Evolutionary conservation across 148 eudicot species (phyloP).

Genomic region (Rhododendron kiyosumense): DNA sequence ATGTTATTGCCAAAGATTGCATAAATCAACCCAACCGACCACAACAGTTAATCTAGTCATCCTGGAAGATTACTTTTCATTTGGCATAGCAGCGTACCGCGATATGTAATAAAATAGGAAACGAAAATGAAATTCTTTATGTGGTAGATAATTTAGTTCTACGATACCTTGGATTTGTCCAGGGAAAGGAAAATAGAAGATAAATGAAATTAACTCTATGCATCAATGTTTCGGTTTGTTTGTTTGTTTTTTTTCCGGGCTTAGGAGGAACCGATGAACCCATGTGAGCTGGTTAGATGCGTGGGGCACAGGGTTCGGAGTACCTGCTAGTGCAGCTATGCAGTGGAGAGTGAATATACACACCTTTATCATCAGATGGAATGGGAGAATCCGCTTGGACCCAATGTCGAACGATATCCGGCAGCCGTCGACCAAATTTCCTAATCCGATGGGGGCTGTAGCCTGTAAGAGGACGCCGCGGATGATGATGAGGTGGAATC

Average conservation of each 20-base stretch:
- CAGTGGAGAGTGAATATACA: neutral
- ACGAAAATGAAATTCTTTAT: too few relatives aligned
- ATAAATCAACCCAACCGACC: neutral
- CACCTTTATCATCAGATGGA: neutral
- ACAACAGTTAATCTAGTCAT: neutral
- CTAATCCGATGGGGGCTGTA: neutral
- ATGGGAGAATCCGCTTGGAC: conserved; percentile 1
- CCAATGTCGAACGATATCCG: conserved; percentile 19
- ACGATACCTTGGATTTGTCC: neutral
- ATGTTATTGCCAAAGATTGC: neutral
- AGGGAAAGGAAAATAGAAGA: neutral
- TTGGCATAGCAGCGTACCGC: neutral
- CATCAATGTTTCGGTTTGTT: neutral
- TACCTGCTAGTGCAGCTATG: too few relatives aligned
- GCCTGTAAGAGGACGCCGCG: neutral
- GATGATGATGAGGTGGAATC: conserved; percentile 14
- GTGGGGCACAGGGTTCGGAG: neutral
- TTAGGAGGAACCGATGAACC: neutral
- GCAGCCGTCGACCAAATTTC: neutral
- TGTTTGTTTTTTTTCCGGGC: neutral
- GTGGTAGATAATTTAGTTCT: neutral
- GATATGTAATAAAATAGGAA: neutral
- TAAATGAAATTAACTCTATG: neutral
- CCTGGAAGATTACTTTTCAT: neutral
- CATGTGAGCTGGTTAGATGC: neutral